A percentile compares a stretch with the other conserved stretches of the same genome.
phyloP scores from a whole-genome alignment of 192 early-diverging fungal species.

The Gigaspora rosea region DNA sequence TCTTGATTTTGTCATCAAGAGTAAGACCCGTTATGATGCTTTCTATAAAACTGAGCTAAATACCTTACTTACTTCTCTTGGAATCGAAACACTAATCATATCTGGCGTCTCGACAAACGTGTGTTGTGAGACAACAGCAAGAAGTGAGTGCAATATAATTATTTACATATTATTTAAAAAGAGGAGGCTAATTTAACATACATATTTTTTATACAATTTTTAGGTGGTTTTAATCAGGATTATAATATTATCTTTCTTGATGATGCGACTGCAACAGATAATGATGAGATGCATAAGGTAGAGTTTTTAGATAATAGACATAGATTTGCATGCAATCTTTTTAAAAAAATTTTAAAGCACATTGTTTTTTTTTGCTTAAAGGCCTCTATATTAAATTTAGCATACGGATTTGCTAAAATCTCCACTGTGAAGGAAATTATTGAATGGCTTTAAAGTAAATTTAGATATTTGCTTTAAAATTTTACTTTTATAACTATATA shows the following conservation, averaged over 20 bases:
- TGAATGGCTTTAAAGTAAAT: no score
- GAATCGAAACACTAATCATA: conserved; percentile 1
- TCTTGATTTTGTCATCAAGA: not conserved
- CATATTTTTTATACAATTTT: not conserved
- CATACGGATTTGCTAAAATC: no score
- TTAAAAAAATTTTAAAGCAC: no score
- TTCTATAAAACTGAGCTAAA: not conserved
- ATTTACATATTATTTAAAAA: no score
- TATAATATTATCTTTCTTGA: conserved; percentile 1
- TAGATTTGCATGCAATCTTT: no score
- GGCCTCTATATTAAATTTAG: no score
- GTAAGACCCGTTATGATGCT: not conserved
- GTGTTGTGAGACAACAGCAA: not conserved
- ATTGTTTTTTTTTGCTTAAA: no score
- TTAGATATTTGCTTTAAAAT: no score
- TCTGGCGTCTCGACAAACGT: not conserved
- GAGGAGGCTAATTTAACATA: no score
- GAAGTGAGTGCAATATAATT: not conserved
- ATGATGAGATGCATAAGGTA: not conserved
- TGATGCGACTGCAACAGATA: not conserved
- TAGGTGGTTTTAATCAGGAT: not conserved
- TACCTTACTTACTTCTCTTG: not conserved
- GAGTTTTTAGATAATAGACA: not conserved
- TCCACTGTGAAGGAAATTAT: no score
- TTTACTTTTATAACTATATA: no score